Conservation (phyloP, 225 moss, liverwort and hornwort genomes). For the Antitrichia curtipendula region DNA sequence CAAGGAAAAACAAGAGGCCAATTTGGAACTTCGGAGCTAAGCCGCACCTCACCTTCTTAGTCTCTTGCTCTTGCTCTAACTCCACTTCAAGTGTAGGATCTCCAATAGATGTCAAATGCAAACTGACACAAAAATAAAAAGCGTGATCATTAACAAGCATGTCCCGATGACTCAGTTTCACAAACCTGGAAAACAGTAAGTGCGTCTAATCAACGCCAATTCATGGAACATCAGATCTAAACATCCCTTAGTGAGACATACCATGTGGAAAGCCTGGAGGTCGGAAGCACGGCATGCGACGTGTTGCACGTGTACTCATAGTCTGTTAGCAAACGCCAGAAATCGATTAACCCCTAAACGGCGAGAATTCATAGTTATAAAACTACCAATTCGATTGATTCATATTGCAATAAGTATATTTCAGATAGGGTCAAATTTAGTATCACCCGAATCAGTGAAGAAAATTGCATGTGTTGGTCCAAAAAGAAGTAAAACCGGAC, state of each 20-base stretch:
- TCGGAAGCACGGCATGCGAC: constrained; percentile 29
- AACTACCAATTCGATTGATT: background rate
- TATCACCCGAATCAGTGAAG: background rate
- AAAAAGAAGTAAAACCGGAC: background rate
- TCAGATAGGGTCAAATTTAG: background rate
- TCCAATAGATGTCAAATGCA: constrained; percentile 43
- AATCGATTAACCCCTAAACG: background rate
- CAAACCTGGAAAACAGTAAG: background rate
- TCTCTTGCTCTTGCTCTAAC: constrained; percentile 54
- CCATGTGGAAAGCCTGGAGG: constrained; percentile 57
- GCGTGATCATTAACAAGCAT: background rate
- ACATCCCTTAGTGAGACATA: background rate
- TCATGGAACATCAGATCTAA: background rate
- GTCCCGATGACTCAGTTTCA: background rate
- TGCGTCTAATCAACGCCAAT: background rate
- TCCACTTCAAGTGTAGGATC: constrained; percentile 63
- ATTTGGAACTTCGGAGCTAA: background rate
- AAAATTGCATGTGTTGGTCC: background rate
- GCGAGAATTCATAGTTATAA: background rate
- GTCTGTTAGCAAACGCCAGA: constrained; percentile 22
- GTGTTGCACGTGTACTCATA: constrained; percentile 55
- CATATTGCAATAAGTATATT: background rate
- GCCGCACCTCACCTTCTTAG: constrained; percentile 29
- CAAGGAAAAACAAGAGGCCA: background rate
- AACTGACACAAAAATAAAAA: constrained; percentile 9